Evolutionary conservation across 2,329 filamentous ascomycete species (phyloP).

Genomic region (Xylaria sp.): DNA sequence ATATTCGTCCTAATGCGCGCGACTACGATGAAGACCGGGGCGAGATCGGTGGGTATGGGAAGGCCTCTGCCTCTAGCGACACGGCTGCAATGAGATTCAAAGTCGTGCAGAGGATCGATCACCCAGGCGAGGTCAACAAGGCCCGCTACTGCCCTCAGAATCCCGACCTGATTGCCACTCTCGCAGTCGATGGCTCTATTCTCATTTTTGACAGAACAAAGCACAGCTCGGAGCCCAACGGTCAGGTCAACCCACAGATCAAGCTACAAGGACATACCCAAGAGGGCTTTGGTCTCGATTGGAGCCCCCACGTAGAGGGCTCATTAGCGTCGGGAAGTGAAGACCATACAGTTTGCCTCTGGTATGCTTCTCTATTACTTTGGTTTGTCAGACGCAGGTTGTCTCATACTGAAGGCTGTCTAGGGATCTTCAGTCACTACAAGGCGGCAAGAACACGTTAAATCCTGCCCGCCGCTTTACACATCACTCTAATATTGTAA

Average conservation of each 20-base stretch:
- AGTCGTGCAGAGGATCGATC: slow-evolving; percentile 94
- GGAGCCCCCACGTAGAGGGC: slow-evolving; percentile 87
- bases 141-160: slow-evolving; percentile 98
- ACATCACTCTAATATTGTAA: slow-evolving; percentile 90
- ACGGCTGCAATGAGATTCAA: slow-evolving; percentile 83
- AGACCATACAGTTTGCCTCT: slow-evolving; percentile 90
- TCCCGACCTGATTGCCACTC: slow-evolving; percentile 93
- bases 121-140: slow-evolving; percentile 98
- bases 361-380: slow-evolving; percentile 64
- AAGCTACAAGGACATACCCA: slow-evolving; percentile 85
- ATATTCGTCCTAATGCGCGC: slow-evolving; percentile 75
- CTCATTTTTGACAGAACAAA: slow-evolving; percentile 97
- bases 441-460: slow-evolving; percentile 75
- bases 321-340: slow-evolving; percentile 90
- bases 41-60: slow-evolving; percentile 93
- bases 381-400: background rate
- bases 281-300: slow-evolving; percentile 92
- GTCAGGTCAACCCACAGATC: slow-evolving; percentile 82
- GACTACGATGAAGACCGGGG: slow-evolving; percentile 93
- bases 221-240: slow-evolving; percentile 81
- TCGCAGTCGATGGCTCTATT: slow-evolving; percentile 87
- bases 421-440: slow-evolving; percentile 85
- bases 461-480: slow-evolving; percentile 81
- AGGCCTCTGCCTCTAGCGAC: slow-evolving; percentile 64
- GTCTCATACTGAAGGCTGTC: slow-evolving; percentile 14